A percentile compares a stretch with the other conserved stretches of the same genome.
Evolutionary conservation across 768 basidiomycete genomes (phyloP).

Genomic region (Flagelloscypha sp.): DNA sequence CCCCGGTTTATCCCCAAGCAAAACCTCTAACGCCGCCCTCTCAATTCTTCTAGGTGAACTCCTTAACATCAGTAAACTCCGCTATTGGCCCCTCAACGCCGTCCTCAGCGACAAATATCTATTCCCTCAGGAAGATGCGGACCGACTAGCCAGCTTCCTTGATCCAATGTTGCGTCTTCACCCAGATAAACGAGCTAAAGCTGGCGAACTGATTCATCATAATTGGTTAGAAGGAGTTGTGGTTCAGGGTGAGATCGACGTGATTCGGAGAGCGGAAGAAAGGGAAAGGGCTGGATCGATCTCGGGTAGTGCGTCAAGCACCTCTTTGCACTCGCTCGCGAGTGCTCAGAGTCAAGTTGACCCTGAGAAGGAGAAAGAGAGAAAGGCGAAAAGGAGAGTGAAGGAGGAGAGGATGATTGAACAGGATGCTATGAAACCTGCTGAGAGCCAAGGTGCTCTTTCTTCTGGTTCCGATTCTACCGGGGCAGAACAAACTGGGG

Average conservation of each 20-base stretch:
- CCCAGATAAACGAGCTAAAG: constrained; percentile 83
- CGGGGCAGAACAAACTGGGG: no score
- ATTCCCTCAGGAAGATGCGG: constrained; percentile 77
- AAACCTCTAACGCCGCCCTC: constrained; percentile 2
- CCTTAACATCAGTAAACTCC: constrained; percentile 87
- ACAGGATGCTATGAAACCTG: no score
- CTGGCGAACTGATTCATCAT: constrained; percentile 79
- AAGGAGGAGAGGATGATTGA: no score
- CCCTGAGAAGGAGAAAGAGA: no score
- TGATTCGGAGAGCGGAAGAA: constrained; percentile 58
- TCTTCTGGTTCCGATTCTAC: no score
- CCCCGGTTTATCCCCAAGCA: background rate
- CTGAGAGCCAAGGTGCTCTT: no score
- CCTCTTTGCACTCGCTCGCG: no score
- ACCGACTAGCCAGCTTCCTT: constrained; percentile 72
- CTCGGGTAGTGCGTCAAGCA: no score
- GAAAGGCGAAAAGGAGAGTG: no score
- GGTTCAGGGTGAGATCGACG: constrained; percentile 86
- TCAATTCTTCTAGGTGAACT: constrained; percentile 49
- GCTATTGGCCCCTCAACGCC: constrained; percentile 79
- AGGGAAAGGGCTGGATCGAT: no score
- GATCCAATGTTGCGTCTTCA: constrained; percentile 85
- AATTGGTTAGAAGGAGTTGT: constrained; percentile 79
- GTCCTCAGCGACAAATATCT: constrained; percentile 95
- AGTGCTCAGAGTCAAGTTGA: no score